Evolutionary conservation across 306 rosid genomes (phyloP), one percentile per base, ranked within the genome.

Genomic region (Lithocarpus polystachyus): DNA sequence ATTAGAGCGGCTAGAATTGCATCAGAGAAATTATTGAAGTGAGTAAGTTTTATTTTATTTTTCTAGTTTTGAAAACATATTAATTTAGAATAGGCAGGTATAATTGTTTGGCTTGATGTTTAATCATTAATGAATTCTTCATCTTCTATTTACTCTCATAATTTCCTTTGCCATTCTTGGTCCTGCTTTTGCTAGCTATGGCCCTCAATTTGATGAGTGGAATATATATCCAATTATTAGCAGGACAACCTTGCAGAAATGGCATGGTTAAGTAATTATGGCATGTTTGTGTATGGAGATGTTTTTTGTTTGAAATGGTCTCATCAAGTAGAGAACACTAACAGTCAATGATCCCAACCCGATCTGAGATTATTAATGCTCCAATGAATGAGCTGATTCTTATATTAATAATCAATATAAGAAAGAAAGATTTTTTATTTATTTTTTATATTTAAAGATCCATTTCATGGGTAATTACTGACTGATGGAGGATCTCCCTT

Each of bases 21-120:
- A 68, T 87, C 99, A 23, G 97, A 91, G 88, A 95, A 92, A 85
- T 72, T 88, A 77, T 81, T 92, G 77, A 83, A 93, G 98, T 91
- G 89, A 77, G 76, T 48, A 22, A 71, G 18, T 33, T 69, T 51
- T 43, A 54, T 57, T 24, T 12, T 33, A 12, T 22, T 24, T 59
- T 9, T 64, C 31, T 31, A 26, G 56, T 22, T 55, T 65, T 33
- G 72, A 68, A 24, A 68, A 60, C 23, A 55, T 62, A 35, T 29
- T 54, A 20, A 35, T 6, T 53, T 43, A 18, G 24, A 70, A 37
- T 55, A 17, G 24, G 70, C 73, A 78, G 73, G 71, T 26, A 33
- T 52, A 15, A 37, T 40, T 35, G 72, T 7, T 22, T 23, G 72
- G 22, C 56, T 54, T 19, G 24, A 33, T 26, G 67, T 68, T 77